phyloP scores from a whole-genome alignment of 768 basidiomycete genomes.

The Boletus sp. region DNA sequence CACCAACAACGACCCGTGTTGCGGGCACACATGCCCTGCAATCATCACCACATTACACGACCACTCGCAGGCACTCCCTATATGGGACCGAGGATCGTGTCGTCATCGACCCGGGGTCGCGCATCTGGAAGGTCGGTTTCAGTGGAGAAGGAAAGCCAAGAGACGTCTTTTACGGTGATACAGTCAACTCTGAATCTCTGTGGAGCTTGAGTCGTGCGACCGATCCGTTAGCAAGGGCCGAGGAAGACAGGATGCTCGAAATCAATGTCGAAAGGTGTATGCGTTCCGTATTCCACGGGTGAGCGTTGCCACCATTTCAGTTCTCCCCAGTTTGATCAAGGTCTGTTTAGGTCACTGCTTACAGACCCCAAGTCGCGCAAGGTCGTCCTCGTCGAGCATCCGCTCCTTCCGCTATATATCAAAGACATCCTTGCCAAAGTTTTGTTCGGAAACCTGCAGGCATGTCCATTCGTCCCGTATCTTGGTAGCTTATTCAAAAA shows the following conservation, averaged over 20 bases:
- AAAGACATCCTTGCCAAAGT: slow-evolving; percentile 86
- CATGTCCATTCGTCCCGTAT: slow-evolving; percentile 23
- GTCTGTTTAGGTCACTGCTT: slow-evolving; percentile 68
- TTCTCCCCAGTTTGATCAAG: slow-evolving; percentile 13
- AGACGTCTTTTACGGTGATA: slow-evolving; percentile 71
- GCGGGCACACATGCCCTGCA: slow-evolving; percentile 49
- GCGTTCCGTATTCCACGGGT: slow-evolving; percentile 84
- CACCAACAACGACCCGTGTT: slow-evolving; percentile 56
- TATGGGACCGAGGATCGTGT: slow-evolving; percentile 97
- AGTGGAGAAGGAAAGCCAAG: slow-evolving; percentile 92
- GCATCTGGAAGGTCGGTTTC: slow-evolving; percentile 97
- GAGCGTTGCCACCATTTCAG: slow-evolving; percentile 26
- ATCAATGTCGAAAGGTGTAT: slow-evolving; percentile 65
- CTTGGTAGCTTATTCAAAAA: background rate
- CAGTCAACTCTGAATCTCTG: slow-evolving; percentile 41
- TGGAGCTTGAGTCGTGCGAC: slow-evolving; percentile 61
- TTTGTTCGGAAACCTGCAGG: slow-evolving; percentile 88
- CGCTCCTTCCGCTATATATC: slow-evolving; percentile 78
- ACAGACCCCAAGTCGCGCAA: slow-evolving; percentile 95
- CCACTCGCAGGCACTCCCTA: slow-evolving; percentile 84
- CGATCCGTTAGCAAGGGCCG: slow-evolving; percentile 55
- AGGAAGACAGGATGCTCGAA: slow-evolving; percentile 72
- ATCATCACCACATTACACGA: slow-evolving; percentile 79
- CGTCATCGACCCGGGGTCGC: slow-evolving; percentile 90
- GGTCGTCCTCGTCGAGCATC: slow-evolving; percentile 89